A percentile compares a stretch with the other conserved stretches of the same genome.
phyloP scores from a whole-genome alignment of 2,329 filamentous ascomycete species.

The Fusarium fujikuroi region DNA sequence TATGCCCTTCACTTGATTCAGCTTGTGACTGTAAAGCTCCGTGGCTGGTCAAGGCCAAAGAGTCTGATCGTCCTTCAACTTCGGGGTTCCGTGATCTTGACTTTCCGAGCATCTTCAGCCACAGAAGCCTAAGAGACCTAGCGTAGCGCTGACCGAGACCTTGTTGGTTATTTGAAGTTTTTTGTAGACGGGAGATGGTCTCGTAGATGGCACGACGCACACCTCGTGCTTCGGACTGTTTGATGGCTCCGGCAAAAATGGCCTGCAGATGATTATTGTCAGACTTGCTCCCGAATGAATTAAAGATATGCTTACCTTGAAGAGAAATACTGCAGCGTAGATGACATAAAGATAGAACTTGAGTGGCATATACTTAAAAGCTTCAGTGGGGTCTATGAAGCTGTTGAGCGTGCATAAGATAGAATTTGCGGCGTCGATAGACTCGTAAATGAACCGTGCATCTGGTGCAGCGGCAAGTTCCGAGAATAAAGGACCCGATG shows the following conservation, averaged over 20 bases:
- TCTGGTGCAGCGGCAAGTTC: constrained; percentile 70
- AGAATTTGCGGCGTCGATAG: constrained; percentile 71
- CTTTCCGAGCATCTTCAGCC: constrained; percentile 56
- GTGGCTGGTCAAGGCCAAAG: background rate
- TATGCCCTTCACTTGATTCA: constrained; percentile 23
- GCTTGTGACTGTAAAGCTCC: background rate
- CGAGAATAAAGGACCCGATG: constrained; percentile 55
- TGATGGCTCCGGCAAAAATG: constrained; percentile 63
- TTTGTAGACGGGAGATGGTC: constrained; percentile 68
- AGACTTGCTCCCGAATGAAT: accelerated
- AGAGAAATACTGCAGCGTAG: constrained; percentile 72
- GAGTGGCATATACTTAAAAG: constrained; percentile 71
- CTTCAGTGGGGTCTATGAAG: constrained; percentile 66
- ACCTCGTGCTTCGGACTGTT: constrained; percentile 62
- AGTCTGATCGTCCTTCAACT: background rate
- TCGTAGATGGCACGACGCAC: constrained; percentile 67
- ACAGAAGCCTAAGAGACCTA: constrained; percentile 68
- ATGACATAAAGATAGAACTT: constrained; percentile 71
- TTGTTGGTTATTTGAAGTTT: constrained; percentile 66
- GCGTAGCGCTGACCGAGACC: constrained; percentile 71
- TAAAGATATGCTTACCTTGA: constrained; percentile 60
- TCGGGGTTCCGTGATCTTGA: constrained; percentile 4
- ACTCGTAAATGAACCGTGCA: constrained; percentile 74
- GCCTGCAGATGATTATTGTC: background rate
- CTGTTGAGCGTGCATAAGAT: constrained; percentile 69